Conservation (phyloP, 208 protist genomes). For the Herpetomonas tarakana region DNA sequence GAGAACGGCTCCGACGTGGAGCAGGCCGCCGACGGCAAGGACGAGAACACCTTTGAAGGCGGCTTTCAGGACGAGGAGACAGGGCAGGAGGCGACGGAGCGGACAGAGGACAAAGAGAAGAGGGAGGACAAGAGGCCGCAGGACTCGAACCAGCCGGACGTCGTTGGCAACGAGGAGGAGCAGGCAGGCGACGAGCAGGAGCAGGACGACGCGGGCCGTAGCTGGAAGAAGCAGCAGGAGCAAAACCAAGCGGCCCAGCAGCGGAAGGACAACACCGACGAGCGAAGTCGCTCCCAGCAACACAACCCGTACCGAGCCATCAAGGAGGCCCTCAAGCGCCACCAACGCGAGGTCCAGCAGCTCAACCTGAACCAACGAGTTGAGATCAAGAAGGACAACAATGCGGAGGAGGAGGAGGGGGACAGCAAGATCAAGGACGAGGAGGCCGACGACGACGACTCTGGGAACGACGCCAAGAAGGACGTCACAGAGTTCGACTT, state of each 20-base stretch:
- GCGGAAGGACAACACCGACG: conserved; percentile 66
- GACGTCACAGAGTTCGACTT: conserved; percentile 52
- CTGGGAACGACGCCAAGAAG: conserved; percentile 23
- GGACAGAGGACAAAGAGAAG: conserved; percentile 40
- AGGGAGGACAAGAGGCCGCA: conserved; percentile 19
- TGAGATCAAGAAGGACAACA: conserved; percentile 61
- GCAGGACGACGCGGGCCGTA: conserved; percentile 78
- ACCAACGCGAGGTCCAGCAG: conserved; percentile 76
- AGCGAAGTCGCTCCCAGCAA: conserved; percentile 57
- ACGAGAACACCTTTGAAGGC: conserved; percentile 80
- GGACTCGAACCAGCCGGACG: conserved; percentile 24
- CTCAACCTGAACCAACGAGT: conserved; percentile 78
- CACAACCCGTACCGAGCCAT: conserved; percentile 83
- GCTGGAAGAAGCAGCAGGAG: conserved; percentile 77
- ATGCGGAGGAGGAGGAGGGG: conserved; percentile 30
- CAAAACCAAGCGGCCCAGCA: conserved; percentile 51
- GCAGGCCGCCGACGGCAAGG: conserved; percentile 30
- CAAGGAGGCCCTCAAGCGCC: conserved; percentile 86
- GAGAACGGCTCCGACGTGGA: conserved; percentile 24
- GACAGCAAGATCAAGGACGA: conserved; percentile 35
- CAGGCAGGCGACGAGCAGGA: conserved; percentile 73
- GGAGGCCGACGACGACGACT: conserved; percentile 26
- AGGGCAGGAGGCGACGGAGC: conserved; percentile 73
- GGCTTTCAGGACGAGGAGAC: conserved; percentile 82
- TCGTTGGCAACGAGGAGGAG: conserved; percentile 55